Base-by-base conservation (phyloP, 2,329 filamentous ascomycete genomes). In the Sordariomycetes sp. region DNA sequence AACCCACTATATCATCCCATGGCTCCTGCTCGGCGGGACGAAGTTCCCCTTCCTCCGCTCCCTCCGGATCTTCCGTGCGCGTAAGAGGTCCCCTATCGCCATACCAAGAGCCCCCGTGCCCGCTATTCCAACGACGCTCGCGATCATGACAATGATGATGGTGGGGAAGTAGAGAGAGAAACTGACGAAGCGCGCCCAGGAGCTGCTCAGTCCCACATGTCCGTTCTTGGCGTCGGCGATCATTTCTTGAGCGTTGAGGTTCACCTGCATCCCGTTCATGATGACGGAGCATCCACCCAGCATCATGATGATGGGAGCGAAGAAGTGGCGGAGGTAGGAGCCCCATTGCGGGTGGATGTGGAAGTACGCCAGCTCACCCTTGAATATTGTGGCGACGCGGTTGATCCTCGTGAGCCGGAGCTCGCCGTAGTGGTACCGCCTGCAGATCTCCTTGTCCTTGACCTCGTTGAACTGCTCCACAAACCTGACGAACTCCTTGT, bases 371-470 rank as follows among this genome's bases (percentile, higher is more conserved):
- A 57, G 22, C 12, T 24, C 25, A 2, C 55, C 34, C 25, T 39
- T 53, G 1, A 6, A 10, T 2, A 57, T 15, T 3, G 53, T 13
- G n/a, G 48, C 17, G 10, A 50, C 36, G 10, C 55, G 48, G 17
- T 72, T 71, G 58, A 71, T 64, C 13, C 69, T 63, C 3, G 63
- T 65, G 13, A 73, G 65, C 4, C 69, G 68, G 17, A 74, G 63
- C 61, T 73, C 70, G 50, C 71, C 71, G 58, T 68, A 72, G 32
- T 62, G 50, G 60, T 68, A 74, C 1, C 72, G 67, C 3, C 57
- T 57, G 32, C 62, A 64, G 10, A 70, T 66, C 2, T 64, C 42
- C 0, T 59, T 7, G 52, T 71, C 68, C 4, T 54, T n/a, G 2
- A 69, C 58, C 10, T 58, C 10, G 1, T 51, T 52, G 52, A 71